Conservation (phyloP, 192 early-diverging fungal genomes). For the Gonapodya sp. region DNA sequence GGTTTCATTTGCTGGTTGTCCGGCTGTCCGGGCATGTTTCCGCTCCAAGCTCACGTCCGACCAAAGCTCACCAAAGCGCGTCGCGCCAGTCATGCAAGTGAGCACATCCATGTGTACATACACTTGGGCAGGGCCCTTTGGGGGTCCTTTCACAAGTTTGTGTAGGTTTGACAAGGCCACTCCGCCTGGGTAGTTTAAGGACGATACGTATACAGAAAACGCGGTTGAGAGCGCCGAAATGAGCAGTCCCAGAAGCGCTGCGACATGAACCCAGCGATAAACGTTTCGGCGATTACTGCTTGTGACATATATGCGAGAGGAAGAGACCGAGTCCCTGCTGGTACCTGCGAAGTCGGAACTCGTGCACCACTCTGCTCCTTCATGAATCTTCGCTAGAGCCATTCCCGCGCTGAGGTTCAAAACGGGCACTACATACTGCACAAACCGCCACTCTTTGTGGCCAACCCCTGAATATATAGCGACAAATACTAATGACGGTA, state of each 20-base stretch:
- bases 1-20: not conserved
- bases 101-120: slow-evolving; percentile 60
- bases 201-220: slow-evolving; percentile 36
- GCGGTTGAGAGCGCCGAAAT: slow-evolving; percentile 13
- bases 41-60: not conserved
- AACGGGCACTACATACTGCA: slow-evolving; percentile 75
- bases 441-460: slow-evolving; percentile 96
- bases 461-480: slow-evolving; percentile 55
- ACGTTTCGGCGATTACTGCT: not conserved
- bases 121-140: not conserved
- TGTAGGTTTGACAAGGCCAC: slow-evolving; percentile 59
- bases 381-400: slow-evolving; percentile 32
- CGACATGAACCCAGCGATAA: slow-evolving; percentile 9
- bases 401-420: slow-evolving; percentile 62
- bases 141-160: slow-evolving; percentile 20
- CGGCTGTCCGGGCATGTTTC: not conserved
- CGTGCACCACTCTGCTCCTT: slow-evolving; percentile 11
- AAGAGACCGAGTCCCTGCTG: too few species aligned
- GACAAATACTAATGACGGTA: slow-evolving; percentile 49
- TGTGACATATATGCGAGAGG: not conserved
- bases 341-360: too few species aligned
- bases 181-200: slow-evolving; percentile 85
- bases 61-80: slow-evolving; percentile 60
- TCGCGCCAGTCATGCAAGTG: slow-evolving; percentile 74
- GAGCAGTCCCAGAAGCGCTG: slow-evolving; percentile 26